These are phyloP conservation scores for Volvox carteri DNA, from an alignment of 163 green algal genomes.

Conservation along the genomic window DNA sequence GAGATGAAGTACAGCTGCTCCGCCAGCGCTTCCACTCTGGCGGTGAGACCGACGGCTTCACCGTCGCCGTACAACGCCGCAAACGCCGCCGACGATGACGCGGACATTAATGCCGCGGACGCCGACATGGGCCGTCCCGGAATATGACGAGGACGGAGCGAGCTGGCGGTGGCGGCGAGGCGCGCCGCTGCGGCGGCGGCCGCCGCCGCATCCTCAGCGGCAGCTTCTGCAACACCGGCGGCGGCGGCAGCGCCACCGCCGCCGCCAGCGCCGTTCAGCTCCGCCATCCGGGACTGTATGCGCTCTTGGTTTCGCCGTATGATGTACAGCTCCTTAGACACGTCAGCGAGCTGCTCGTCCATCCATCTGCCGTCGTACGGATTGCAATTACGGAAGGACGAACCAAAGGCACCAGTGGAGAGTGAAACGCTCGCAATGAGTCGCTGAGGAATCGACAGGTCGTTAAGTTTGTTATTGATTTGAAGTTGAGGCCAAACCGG, in stretches of 20 bases:
- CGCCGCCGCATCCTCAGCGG: not conserved
- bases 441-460: too few species aligned
- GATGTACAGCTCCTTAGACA: conserved; percentile 8
- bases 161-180: not conserved
- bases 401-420: too few species aligned
- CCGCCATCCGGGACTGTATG: conserved; percentile 1
- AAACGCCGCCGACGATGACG: conserved; percentile 20
- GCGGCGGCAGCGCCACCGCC: not conserved
- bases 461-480: too few species aligned
- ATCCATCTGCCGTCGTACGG: conserved; percentile 47
- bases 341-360: conserved; percentile 46
- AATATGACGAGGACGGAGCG: not conserved
- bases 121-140: not conserved
- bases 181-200: not conserved
- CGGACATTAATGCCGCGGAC: not conserved
- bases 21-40: not conserved
- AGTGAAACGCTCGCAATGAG: too few species aligned
- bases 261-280: not conserved
- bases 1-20: conserved; percentile 39
- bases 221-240: not conserved
- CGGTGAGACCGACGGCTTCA: not conserved
- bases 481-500: too few species aligned
- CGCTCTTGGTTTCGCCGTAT: conserved; percentile 5
- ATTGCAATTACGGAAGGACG: too few species aligned
- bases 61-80: conserved; percentile 19